phyloP scores from a whole-genome alignment of 1,284 basidiomycete genomes.

The Cryptococcus sp. region DNA sequence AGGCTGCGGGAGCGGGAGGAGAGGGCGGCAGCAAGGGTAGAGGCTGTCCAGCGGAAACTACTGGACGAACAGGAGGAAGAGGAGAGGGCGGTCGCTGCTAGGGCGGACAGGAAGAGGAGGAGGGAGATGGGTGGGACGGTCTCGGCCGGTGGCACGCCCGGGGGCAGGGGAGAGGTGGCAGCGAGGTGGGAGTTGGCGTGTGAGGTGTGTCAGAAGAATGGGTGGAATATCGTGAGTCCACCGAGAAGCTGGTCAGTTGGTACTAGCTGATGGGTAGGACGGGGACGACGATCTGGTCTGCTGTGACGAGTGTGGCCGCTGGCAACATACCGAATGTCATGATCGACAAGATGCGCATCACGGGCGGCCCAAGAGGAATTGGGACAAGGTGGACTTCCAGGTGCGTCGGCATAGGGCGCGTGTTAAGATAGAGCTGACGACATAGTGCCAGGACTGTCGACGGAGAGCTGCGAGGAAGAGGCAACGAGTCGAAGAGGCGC shows the following conservation, averaged over 20 bases:
- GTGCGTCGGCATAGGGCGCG: conserved; percentile 14
- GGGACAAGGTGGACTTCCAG: conserved; percentile 46
- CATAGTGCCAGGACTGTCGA: conserved; percentile 38
- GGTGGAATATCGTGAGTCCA: conserved; percentile 48
- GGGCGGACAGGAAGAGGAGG: conserved; percentile 36
- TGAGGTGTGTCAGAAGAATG: conserved; percentile 49
- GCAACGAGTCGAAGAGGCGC: conserved; percentile 10
- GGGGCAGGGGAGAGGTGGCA: conserved; percentile 8
- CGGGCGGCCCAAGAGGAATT: conserved; percentile 35
- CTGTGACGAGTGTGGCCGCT: conserved; percentile 52
- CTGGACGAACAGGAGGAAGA: conserved; percentile 35
- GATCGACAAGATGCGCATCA: conserved; percentile 34
- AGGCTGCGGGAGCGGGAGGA: conserved; percentile 47
- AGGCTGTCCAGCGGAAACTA: conserved; percentile 41
- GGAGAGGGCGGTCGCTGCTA: conserved; percentile 39
- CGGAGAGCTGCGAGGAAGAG: conserved; percentile 23
- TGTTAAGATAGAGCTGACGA: neutral
- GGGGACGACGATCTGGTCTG: conserved; percentile 49
- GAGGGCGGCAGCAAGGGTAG: conserved; percentile 47
- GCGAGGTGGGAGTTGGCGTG: conserved; percentile 50
- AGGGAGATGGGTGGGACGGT: conserved; percentile 17
- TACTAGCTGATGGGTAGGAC: conserved; percentile 29
- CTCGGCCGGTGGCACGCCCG: neutral
- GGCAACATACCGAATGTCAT: conserved; percentile 48
- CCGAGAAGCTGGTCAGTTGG: neutral